phyloP scores from a whole-genome alignment of 1,284 basidiomycete species.

The Sporisorium graminicola region DNA sequence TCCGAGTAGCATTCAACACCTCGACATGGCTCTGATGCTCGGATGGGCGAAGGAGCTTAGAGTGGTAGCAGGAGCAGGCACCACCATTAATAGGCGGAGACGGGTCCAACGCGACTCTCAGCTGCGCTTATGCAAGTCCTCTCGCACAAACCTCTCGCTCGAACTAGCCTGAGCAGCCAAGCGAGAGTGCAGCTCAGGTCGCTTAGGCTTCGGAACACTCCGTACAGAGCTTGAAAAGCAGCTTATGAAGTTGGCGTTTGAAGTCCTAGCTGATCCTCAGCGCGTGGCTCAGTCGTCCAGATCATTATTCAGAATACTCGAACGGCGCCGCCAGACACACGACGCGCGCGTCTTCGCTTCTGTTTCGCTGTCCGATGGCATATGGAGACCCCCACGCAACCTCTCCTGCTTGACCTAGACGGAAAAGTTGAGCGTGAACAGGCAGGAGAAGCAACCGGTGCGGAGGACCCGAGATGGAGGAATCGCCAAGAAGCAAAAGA shows the following conservation, averaged over 20 bases:
- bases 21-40: background rate
- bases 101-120: background rate
- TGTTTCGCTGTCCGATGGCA: background rate
- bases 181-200: background rate
- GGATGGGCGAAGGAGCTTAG: background rate
- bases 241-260: too few relatives aligned
- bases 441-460: background rate
- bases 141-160: too few relatives aligned
- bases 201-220: background rate
- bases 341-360: too few relatives aligned
- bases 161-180: too few relatives aligned
- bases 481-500: background rate
- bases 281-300: background rate
- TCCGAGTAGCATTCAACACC: background rate
- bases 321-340: background rate
- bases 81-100: background rate
- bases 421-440: background rate
- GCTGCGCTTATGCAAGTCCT: background rate
- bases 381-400: background rate
- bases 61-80: background rate
- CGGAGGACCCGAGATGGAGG: constrained; percentile 7
- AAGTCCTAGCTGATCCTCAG: too few relatives aligned
- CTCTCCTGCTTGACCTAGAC: too few relatives aligned
- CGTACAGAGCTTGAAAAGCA: background rate
- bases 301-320: background rate